phyloP scores from a whole-genome alignment of 2,329 filamentous ascomycete genomes.

The Fusarium pseudonygamai region DNA sequence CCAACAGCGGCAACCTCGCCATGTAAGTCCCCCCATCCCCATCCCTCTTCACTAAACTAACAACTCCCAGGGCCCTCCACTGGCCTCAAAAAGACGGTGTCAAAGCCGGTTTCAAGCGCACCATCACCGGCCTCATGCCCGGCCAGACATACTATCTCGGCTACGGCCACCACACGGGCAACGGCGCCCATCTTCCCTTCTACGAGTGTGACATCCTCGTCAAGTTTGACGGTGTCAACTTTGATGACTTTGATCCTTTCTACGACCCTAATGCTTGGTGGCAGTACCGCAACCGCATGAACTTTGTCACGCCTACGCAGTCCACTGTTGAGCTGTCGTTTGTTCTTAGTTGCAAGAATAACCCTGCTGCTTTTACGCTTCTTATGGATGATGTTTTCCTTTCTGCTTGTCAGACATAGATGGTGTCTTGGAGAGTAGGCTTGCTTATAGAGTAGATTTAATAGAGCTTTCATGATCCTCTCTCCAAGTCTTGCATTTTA shows the following conservation, averaged over 20 bases:
- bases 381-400: conserved; percentile 21
- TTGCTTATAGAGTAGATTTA: neutral
- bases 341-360: conserved; percentile 3
- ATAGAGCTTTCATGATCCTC: neutral
- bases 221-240: neutral
- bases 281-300: neutral
- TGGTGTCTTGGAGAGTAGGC: neutral
- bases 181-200: neutral
- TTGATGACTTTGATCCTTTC: conserved; percentile 29
- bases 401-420: neutral
- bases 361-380: neutral
- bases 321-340: neutral
- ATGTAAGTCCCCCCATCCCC: neutral
- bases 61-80: neutral
- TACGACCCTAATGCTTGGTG: neutral
- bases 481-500: accelerated
- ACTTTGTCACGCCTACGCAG: neutral
- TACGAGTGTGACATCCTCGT: conserved; percentile 18
- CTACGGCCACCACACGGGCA: conserved; percentile 7
- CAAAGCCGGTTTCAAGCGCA: conserved; percentile 2
- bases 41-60: neutral
- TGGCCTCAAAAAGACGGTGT: neutral
- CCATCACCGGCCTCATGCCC: neutral
- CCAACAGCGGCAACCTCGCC: neutral
- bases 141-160: neutral